These are phyloP conservation scores for Penicilliopsis zonata DNA, from an alignment of 495 filamentous ascomycete species.

Conservation along the genomic window DNA sequence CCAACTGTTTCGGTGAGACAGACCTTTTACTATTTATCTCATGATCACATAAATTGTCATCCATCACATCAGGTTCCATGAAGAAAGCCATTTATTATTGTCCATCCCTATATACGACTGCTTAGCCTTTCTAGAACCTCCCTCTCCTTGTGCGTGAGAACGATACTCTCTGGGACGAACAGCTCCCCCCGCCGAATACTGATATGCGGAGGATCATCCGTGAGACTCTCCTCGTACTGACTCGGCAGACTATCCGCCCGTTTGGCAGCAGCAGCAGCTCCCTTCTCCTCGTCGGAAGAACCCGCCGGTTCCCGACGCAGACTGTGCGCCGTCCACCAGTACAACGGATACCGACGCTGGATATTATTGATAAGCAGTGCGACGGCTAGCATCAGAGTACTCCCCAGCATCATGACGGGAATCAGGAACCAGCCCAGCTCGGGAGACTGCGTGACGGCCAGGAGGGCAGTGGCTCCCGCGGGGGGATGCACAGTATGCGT, in stretches of 20 bases:
- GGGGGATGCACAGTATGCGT: constrained; percentile 79
- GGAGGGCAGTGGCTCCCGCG: constrained; percentile 74
- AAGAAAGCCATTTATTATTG: too few species aligned
- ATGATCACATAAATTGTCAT: constrained; percentile 5
- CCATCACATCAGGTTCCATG: too few species aligned
- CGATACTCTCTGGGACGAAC: constrained; percentile 21
- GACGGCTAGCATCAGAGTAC: constrained; percentile 48
- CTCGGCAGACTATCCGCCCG: constrained; percentile 6
- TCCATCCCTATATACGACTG: constrained; percentile 15
- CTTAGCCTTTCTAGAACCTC: constrained; percentile 19
- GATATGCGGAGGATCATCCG: constrained; percentile 16
- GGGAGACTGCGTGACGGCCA: constrained; percentile 55
- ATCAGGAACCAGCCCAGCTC: constrained; percentile 64
- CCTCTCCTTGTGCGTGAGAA: constrained; percentile 20
- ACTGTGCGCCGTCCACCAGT: constrained; percentile 49
- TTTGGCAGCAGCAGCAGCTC: constrained; percentile 8
- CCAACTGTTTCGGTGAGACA: too few species aligned
- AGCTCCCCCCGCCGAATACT: constrained; percentile 19
- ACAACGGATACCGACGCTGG: constrained; percentile 61
- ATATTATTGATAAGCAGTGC: constrained; percentile 68
- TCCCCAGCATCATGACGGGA: constrained; percentile 53
- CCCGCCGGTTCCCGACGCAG: constrained; percentile 6
- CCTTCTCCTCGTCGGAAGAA: constrained; percentile 15
- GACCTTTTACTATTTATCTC: too few species aligned
- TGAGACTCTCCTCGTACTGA: constrained; percentile 16